Conservation (phyloP, 352 stramenopile genomes). For the Phytophthora brassicae region DNA sequence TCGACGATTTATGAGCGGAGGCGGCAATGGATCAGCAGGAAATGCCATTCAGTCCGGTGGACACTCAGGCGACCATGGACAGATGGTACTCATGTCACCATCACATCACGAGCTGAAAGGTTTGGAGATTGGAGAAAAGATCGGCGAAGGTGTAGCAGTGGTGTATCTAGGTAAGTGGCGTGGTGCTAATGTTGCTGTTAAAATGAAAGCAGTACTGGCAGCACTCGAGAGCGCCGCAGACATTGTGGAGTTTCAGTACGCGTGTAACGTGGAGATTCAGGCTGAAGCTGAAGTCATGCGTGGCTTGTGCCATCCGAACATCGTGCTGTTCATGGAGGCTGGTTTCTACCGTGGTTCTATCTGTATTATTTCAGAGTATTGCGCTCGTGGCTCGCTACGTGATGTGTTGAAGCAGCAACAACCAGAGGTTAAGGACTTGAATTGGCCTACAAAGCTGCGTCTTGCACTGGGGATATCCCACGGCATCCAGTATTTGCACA, state of each 20-base stretch:
- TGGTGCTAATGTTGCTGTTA: constrained; percentile 95
- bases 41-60: constrained; percentile 23
- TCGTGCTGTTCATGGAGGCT: constrained; percentile 88
- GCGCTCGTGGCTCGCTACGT: constrained; percentile 92
- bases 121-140: constrained; percentile 82
- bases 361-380: constrained; percentile 97
- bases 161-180: constrained; percentile 97
- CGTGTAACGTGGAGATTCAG: constrained; percentile 85
- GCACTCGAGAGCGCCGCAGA: constrained; percentile 60
- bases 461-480: constrained; percentile 78
- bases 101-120: constrained; percentile 77
- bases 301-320: constrained; percentile 80
- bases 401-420: constrained; percentile 87
- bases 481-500: constrained; percentile 91
- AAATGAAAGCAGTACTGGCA: constrained; percentile 87
- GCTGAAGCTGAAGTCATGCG: constrained; percentile 84
- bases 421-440: constrained; percentile 66
- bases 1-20: constrained; percentile 31
- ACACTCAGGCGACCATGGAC: constrained; percentile 24
- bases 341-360: constrained; percentile 85
- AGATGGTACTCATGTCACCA: constrained; percentile 55
- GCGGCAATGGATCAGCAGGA: constrained; percentile 27
- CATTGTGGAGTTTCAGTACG: constrained; percentile 75
- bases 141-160: constrained; percentile 81
- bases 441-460: constrained; percentile 80